These are phyloP conservation scores for Alternaria conjuncta DNA, from an alignment of 2,329 filamentous ascomycete genomes.

Conservation along the genomic window DNA sequence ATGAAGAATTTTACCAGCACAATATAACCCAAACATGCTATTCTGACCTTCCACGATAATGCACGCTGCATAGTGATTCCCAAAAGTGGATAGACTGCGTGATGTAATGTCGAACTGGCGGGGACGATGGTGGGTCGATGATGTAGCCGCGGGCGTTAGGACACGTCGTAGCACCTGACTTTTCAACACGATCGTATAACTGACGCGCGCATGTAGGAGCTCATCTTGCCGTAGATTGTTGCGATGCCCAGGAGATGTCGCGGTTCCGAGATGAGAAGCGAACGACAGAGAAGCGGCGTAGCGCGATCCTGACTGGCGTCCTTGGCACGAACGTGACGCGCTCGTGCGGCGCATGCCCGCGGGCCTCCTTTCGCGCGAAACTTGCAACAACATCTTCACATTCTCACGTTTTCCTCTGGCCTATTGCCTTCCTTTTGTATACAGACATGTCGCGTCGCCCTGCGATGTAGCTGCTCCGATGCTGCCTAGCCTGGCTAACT, in stretches of 20 bases:
- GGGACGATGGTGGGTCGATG: background rate
- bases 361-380: background rate
- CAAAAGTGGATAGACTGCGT: background rate
- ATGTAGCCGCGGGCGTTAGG: background rate
- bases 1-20: accelerated
- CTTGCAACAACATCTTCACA: background rate
- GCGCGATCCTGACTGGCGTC: background rate
- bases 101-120: background rate
- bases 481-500: too few relatives aligned
- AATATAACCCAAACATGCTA: background rate
- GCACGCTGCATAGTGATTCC: too few relatives aligned
- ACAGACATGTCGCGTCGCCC: background rate
- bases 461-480: too few relatives aligned
- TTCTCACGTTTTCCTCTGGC: too few relatives aligned
- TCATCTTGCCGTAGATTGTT: background rate
- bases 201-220: background rate
- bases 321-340: background rate
- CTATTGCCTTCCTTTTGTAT: too few relatives aligned
- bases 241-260: background rate
- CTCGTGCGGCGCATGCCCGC: background rate
- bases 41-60: too few relatives aligned
- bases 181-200: background rate
- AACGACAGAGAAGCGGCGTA: background rate
- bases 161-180: background rate
- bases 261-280: background rate